These are phyloP conservation scores for Bombardia bombarda DNA, from an alignment of 495 filamentous ascomycete genomes.

Conservation along the genomic window DNA sequence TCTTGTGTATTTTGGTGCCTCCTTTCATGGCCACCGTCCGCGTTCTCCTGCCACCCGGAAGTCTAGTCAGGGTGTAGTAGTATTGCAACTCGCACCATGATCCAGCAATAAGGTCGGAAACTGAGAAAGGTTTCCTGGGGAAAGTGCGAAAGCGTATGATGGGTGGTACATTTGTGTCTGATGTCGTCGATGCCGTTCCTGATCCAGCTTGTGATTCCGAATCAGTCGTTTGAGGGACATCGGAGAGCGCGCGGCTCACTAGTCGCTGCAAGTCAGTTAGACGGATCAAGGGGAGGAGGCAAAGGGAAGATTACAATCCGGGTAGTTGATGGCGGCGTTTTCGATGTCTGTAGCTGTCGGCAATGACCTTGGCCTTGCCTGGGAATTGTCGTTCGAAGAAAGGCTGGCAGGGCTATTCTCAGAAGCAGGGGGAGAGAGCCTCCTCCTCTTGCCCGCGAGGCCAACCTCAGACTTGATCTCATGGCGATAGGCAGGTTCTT, in stretches of 20 bases:
- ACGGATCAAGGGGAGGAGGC: not conserved
- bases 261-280: conserved; percentile 45
- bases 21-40: conserved; percentile 74
- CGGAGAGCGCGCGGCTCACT: conserved; percentile 48
- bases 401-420: not conserved
- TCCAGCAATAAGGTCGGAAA: conserved; percentile 80
- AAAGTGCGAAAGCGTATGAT: conserved; percentile 67
- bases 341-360: conserved; percentile 2
- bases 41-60: conserved; percentile 58
- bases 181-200: too few species aligned
- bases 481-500: conserved; percentile 1
- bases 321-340: conserved; percentile 26
- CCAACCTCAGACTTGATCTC: conserved; percentile 1
- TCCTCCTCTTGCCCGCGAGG: conserved; percentile 1
- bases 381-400: too few species aligned
- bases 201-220: too few species aligned
- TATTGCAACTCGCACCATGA: conserved; percentile 97
- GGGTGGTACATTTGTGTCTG: conserved; percentile 24
- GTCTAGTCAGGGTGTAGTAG: conserved; percentile 69
- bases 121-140: conserved; percentile 74
- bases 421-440: conserved; percentile 9
- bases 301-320: conserved; percentile 34
- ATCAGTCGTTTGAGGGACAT: conserved; percentile 4
- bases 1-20: conserved; percentile 71
- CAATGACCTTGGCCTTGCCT: conserved; percentile 10